Evolutionary conservation across 2,329 filamentous ascomycete genomes (phyloP), one percentile per base, ranked within the genome.

Genomic region (Chrysoporthe austroafricana): DNA sequence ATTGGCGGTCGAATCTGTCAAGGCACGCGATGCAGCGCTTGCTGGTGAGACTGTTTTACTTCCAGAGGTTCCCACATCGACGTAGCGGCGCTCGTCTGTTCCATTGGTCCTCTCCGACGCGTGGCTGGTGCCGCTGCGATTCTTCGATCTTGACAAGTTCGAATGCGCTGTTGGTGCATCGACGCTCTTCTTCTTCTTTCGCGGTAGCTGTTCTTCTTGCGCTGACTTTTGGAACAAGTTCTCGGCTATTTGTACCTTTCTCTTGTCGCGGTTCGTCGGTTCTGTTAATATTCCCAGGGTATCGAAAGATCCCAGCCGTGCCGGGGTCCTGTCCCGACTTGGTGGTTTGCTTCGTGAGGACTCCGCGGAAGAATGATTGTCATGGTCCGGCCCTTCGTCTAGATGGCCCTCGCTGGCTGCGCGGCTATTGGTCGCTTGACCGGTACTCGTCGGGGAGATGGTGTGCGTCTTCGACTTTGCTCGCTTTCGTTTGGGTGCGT

Each of bases 161-260:
- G 75, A 74, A 11, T 69, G 71, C 0, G 71, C 73, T 3, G 79
- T 81, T 5, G 86, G 86, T 71, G 90, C 88, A 0, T 88, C 89
- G 2, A 80, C 77, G 8, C 87, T 83, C 74, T 90, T 90, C 79
- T 90, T 89, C 76, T 90, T 90, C 42, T 84, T 82, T 0, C 82
- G 80, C 1, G 73, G 74, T 43, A 63, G 80, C 48, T 79, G 85
- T 68, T 83, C 80, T 67, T 87, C 84, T 73, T 85, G 85, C 72
- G 87, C 88, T 84, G 88, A 87, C 32, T 83, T 87, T 66, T 86
- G 83, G 74, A 91, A 87, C 1, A 86, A 82, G 68, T 89, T 86
- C 71, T 91, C 88, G 0, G 89, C 83, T 84, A 88, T 88, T 26
- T 87, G 85, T 13, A 90, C 84, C 72, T 91, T 91, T 46, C 88